These are phyloP conservation scores for Claviceps monticola DNA, from an alignment of 2,329 filamentous ascomycete genomes.

Conservation along the genomic window DNA sequence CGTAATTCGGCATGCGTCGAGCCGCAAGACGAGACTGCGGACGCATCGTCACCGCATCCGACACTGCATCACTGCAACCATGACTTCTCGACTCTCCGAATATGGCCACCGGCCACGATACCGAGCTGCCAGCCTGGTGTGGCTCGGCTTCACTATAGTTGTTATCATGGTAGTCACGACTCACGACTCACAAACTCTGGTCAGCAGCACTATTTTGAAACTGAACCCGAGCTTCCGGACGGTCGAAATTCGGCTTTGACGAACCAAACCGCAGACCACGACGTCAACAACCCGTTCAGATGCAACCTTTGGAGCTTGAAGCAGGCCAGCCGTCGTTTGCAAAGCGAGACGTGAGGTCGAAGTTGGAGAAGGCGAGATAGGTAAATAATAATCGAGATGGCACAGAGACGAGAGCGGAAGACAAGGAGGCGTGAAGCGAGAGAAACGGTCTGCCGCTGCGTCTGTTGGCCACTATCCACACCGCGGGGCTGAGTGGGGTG, in stretches of 20 bases:
- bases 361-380: too few relatives aligned
- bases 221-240: background rate
- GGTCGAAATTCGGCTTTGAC: background rate
- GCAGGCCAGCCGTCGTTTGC: background rate
- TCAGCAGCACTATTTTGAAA: background rate
- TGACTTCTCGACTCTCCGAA: background rate
- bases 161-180: background rate
- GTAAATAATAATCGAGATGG: too few relatives aligned
- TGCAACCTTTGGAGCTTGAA: background rate
- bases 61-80: background rate
- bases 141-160: background rate
- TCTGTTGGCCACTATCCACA: background rate
- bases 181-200: background rate
- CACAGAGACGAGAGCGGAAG: too few relatives aligned
- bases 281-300: too few relatives aligned
- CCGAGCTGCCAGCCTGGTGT: background rate
- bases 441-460: background rate
- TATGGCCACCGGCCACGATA: too few relatives aligned
- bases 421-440: too few relatives aligned
- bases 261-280: background rate
- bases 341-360: background rate
- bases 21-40: background rate
- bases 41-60: background rate
- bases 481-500: conserved; percentile 4
- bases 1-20: background rate